Conservation (phyloP, 164 flowering plant species). For the Nymphaea colorata region DNA sequence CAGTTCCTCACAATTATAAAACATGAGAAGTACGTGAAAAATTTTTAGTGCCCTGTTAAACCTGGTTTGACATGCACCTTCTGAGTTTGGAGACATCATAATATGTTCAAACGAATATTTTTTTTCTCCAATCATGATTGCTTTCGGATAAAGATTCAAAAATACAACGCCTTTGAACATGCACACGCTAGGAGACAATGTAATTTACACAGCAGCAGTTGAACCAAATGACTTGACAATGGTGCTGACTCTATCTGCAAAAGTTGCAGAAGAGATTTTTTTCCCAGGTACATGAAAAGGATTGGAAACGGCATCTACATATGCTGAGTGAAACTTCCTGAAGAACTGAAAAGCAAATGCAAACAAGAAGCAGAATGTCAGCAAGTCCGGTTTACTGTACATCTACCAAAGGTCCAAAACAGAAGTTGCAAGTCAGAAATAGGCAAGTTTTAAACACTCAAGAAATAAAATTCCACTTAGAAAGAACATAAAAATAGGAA, state of each 20-base stretch:
- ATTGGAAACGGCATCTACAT: conserved; percentile 95
- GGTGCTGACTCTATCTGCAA: conserved; percentile 72
- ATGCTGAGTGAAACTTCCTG: conserved; percentile 89
- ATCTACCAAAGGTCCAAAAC: background rate
- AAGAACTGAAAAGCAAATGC: conserved; percentile 42
- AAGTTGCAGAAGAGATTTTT: conserved; percentile 75
- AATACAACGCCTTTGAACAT: background rate
- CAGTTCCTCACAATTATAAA: too few relatives aligned
- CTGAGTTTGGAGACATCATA: too few relatives aligned
- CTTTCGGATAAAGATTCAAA: background rate
- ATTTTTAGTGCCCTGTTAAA: too few relatives aligned
- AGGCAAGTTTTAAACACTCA: too few relatives aligned
- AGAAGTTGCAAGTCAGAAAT: background rate
- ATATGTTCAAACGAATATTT: too few relatives aligned
- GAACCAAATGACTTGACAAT: conserved; percentile 79
- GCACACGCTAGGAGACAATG: background rate
- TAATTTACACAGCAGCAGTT: conserved; percentile 29
- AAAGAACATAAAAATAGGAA: too few relatives aligned
- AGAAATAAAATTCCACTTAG: too few relatives aligned
- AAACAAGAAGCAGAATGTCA: background rate
- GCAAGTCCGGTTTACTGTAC: background rate
- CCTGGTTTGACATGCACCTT: too few relatives aligned
- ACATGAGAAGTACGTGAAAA: too few relatives aligned
- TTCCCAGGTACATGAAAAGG: conserved; percentile 98
- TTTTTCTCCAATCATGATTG: too few relatives aligned